phyloP scores from a whole-genome alignment of 257 asterid species.

The Rhazya stricta region DNA sequence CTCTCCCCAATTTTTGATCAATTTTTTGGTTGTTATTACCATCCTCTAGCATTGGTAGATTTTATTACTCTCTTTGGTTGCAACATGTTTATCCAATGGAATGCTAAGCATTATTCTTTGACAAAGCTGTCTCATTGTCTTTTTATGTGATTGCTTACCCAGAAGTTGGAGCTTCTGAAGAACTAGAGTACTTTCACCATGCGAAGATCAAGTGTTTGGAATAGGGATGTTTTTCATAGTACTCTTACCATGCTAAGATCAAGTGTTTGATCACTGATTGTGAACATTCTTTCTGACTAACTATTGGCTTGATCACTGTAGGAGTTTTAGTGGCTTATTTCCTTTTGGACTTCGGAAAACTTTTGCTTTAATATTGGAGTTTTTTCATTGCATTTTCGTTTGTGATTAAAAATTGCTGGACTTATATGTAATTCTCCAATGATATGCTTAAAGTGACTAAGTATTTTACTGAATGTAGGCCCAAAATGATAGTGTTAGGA shows the following conservation, averaged over 20 bases:
- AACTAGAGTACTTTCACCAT: neutral
- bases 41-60: neutral
- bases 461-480: slow-evolving; percentile 55
- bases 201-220: neutral
- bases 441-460: neutral
- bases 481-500: slow-evolving; percentile 92
- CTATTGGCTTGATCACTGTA: neutral
- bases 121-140: neutral
- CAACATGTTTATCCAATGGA: neutral
- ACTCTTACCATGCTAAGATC: neutral
- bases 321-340: neutral
- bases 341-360: neutral
- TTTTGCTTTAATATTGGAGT: neutral
- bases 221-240: neutral
- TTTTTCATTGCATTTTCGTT: neutral
- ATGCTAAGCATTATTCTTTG: neutral
- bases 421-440: neutral
- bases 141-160: neutral
- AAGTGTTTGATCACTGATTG: neutral
- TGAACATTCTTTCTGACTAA: neutral
- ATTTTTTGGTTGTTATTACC: neutral
- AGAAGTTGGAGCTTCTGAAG: neutral
- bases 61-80: neutral
- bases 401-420: slow-evolving; percentile 10
- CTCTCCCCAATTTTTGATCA: neutral